A percentile compares a stretch with the other conserved stretches of the same genome.
These are phyloP conservation scores for Pythium angustatum DNA, from an alignment of 352 stramenopile genomes.

Conservation along the genomic window DNA sequence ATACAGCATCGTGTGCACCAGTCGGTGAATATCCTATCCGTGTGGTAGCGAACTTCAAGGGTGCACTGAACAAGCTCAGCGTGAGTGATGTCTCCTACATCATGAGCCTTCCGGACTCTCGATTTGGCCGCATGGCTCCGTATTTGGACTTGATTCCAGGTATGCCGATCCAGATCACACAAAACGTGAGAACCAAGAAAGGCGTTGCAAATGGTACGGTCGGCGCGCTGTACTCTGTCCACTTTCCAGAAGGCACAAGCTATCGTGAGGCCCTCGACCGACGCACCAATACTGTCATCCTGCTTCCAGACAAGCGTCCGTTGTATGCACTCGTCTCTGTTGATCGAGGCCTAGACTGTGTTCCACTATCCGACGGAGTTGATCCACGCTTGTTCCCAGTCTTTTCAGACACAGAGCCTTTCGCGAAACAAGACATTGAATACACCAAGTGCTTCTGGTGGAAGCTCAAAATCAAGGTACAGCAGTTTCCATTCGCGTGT, in stretches of 20 bases:
- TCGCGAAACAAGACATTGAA: neutral
- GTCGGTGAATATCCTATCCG: neutral
- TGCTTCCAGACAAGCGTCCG: constrained; percentile 17
- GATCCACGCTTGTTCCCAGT: constrained; percentile 22
- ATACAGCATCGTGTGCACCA: neutral
- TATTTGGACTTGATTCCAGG: constrained; percentile 14
- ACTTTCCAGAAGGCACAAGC: constrained; percentile 7
- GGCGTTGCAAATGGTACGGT: constrained; percentile 15
- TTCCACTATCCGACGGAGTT: neutral
- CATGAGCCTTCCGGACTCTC: constrained; percentile 14
- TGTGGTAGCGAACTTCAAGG: constrained; percentile 22
- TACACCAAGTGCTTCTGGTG: neutral
- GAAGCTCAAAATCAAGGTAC: constrained; percentile 21
- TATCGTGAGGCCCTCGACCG: constrained; percentile 1
- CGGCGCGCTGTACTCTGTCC: constrained; percentile 2
- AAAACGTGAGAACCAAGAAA: constrained; percentile 20
- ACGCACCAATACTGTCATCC: neutral
- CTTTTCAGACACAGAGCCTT: constrained; percentile 20
- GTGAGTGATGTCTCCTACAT: neutral
- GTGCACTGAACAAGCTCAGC: constrained; percentile 17
- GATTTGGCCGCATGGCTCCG: constrained; percentile 19
- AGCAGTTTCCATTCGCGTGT: constrained; percentile 32
- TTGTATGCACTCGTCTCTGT: constrained; percentile 5
- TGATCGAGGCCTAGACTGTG: neutral
- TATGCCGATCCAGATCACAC: constrained; percentile 25